Evolutionary conservation across 2,329 filamentous ascomycete genomes (phyloP), one percentile per base, ranked within the genome.

Genomic region (Colletotrichum sp.): DNA sequence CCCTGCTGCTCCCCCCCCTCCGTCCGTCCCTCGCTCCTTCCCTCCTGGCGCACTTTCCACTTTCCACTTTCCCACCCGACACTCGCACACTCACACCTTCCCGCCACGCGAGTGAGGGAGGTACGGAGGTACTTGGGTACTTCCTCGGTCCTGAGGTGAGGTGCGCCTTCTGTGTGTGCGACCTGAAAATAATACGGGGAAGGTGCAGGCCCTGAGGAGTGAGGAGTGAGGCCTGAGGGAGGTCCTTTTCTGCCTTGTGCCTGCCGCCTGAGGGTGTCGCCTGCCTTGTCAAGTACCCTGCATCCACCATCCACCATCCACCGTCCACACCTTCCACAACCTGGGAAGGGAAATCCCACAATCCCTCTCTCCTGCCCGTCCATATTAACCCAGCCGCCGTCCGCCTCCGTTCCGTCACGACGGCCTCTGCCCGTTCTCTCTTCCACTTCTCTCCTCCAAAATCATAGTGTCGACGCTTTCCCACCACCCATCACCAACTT

Each of bases 311-410:
- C 36, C 44, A 52, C 44, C 44, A 44, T 52, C 36, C 44, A 52
- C 44, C 44, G 44, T 52, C 44, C n/a, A 52, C 44, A 52, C 44
- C 44, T 52, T 52, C 44, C 44, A 52, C 39, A 48, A 48, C 39
- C 39, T 48, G 39, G 39, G 39, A 48, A 48, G 39, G 15, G 44
- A 52, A 52, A 52, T 63, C 57, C 68, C 55, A 61, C 36, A 70
- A 70, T 48, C 63, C 73, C 57, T 59, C 70, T 68, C 70, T 59
- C 60, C 11, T 68, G n/a, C 32, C 68, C 68, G 39, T 72, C 72
- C 72, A 72, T 75, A 73, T 68, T 75, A 75, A 75, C 70, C 73
- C 73, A 72, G 70, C 73, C 34, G 28, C 72, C 73, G 57, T 66
- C 73, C 73, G 71, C 73, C 9, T 68, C 64, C 28, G 25, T 55